Evolutionary conservation across 192 early-diverging fungal species (phyloP).

Genomic region (Phlyctochytrium planicorne): DNA sequence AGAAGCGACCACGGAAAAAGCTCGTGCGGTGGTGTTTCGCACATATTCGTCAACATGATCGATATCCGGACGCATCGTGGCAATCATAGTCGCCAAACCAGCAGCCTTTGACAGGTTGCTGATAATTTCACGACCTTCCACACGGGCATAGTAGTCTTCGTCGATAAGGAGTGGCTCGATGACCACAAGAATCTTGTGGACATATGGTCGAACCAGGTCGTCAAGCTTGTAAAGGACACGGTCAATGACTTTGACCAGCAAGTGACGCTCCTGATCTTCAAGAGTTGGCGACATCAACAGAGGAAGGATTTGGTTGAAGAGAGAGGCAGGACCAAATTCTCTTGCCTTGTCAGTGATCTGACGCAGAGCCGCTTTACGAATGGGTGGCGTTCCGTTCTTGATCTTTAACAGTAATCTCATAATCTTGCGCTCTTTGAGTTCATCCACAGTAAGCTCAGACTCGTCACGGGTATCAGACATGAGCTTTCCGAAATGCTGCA

Average conservation of each 20-base stretch:
- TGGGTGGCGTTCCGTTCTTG: constrained; percentile 96
- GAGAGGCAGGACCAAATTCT: constrained; percentile 88
- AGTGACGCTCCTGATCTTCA: constrained; percentile 97
- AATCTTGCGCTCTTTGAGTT: constrained; percentile 92
- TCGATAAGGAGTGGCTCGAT: constrained; percentile 98
- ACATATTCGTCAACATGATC: constrained; percentile 98
- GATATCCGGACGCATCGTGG: constrained; percentile 99
- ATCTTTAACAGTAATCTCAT: constrained; percentile 94
- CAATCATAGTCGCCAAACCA: constrained; percentile 96
- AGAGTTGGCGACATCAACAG: constrained; percentile 95
- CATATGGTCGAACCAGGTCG: constrained; percentile 92
- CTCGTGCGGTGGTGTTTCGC: constrained; percentile 95
- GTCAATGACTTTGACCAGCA: constrained; percentile 96
- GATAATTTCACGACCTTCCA: constrained; percentile 97
- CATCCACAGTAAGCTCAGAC: constrained; percentile 74
- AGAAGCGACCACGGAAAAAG: constrained; percentile 95
- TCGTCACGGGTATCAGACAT: constrained; percentile 81
- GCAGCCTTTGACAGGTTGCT: constrained; percentile 96
- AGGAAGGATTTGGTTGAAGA: constrained; percentile 96
- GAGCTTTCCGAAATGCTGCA: constrained; percentile 94
- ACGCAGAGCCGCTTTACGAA: constrained; percentile 89
- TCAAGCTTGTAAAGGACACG: constrained; percentile 94
- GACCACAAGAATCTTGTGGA: constrained; percentile 98
- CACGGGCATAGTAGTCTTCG: constrained; percentile 94
- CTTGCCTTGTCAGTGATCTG: constrained; percentile 96